These are phyloP conservation scores for Scopulariopsis brevicaulis DNA, from an alignment of 2,329 filamentous ascomycete genomes.

Conservation along the genomic window DNA sequence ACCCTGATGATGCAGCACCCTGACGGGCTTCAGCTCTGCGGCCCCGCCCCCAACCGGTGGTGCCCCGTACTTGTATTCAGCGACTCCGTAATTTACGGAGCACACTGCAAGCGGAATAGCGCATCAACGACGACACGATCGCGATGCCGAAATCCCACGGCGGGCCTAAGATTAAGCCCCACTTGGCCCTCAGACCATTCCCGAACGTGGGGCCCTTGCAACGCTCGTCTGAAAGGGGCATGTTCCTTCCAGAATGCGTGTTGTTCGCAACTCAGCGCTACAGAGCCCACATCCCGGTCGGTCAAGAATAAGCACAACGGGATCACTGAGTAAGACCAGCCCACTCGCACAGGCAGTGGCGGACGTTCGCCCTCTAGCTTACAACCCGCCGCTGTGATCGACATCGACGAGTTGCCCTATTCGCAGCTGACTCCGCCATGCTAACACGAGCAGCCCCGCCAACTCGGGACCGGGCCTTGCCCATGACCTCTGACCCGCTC, in stretches of 20 bases:
- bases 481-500: neutral
- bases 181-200: neutral
- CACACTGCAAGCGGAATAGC: neutral
- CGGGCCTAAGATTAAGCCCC: neutral
- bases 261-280: neutral
- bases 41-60: neutral
- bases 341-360: too few relatives aligned
- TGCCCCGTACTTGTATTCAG: neutral
- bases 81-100: neutral
- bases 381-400: too few relatives aligned
- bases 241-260: neutral
- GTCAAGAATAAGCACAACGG: neutral
- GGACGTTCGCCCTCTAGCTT: too few relatives aligned
- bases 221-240: neutral
- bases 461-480: neutral
- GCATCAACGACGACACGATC: neutral
- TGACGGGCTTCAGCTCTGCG: neutral
- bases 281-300: neutral
- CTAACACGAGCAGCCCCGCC: neutral
- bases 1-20: too few relatives aligned
- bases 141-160: neutral
- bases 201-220: neutral
- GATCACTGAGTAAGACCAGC: neutral
- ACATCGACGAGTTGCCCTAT: too few relatives aligned
- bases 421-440: too few relatives aligned